Evolutionary conservation across 345 rosid genomes (phyloP), one percentile per base, ranked within the genome.

Genomic region (Populus tremula): DNA sequence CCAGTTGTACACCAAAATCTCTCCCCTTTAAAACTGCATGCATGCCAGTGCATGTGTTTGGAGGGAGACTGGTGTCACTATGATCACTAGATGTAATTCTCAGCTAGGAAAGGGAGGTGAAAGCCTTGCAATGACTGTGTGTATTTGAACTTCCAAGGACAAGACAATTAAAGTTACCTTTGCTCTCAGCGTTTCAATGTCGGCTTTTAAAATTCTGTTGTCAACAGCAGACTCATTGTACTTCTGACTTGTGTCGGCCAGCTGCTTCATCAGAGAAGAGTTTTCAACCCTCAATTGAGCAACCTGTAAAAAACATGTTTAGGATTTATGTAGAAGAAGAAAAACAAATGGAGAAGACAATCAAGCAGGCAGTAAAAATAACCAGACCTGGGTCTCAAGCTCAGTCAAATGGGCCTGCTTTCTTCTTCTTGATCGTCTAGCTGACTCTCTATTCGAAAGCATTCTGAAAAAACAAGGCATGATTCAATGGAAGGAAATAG

Each of bases 371-470:
- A 38, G 17, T 59, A 56, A 41, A 59, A 65, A 56, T 72, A 77
- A 64, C 17, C 59, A 43, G 36, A 78, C 85, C 79, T 82, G 85
- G 35, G 79, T 82, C 77, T 82, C 85, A 29, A 82, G 79, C 23
- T 82, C 82, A 23, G 79, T 74, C 76, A 82, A 67, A 82, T 75
- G 85, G 17, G 76, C 82, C 76, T 82, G 85, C 78, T 82, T 82
- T 82, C 85, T 82, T 59, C 85, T 78, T 75, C 82, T 78, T 21
- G 82, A 82, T 66, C 82, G 79, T 62, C 82, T 70, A 20, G 82
- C 85, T 62, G 85, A 82, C 72, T 82, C 84, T 70, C 81, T 78
- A 70, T 82, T 82, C 17, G 81, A 82, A 69, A 82, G 84, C 81
- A 82, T 82, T 67, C 84, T 82, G 76, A 17, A 73, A 67, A 67